These are phyloP conservation scores for Helotiales sp. DNA, from an alignment of 2,329 filamentous ascomycete genomes.

Conservation along the genomic window DNA sequence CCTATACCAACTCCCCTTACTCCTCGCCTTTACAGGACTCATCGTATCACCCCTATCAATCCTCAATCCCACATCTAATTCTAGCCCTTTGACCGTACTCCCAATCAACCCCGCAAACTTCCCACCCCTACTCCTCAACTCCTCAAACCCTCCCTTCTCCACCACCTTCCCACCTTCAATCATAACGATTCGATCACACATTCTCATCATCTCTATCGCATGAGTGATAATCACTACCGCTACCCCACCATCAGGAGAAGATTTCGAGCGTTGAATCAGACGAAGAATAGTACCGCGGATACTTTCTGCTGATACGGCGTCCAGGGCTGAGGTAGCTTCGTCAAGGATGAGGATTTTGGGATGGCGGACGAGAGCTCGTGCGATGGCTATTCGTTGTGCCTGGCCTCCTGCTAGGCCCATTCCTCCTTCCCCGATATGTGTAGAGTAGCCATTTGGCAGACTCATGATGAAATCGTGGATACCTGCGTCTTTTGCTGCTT, in stretches of 20 bases:
- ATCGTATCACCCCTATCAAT: background rate
- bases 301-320: constrained; percentile 63
- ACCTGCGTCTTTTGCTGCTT: constrained; percentile 58
- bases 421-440: constrained; percentile 75
- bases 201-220: constrained; percentile 79
- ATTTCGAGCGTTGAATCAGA: constrained; percentile 43
- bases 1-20: constrained; percentile 8
- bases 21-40: constrained; percentile 12
- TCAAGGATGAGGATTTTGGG: constrained; percentile 79
- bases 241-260: constrained; percentile 42
- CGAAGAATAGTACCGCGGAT: constrained; percentile 62
- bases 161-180: constrained; percentile 67
- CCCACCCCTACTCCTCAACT: constrained; percentile 43
- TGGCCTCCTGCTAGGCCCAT: constrained; percentile 77
- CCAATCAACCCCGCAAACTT: constrained; percentile 27
- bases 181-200: constrained; percentile 73
- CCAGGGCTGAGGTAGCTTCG: constrained; percentile 82
- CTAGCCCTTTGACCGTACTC: background rate
- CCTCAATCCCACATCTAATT: background rate
- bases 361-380: constrained; percentile 70
- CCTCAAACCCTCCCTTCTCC: constrained; percentile 65
- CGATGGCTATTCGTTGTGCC: constrained; percentile 78
- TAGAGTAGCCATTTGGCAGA: constrained; percentile 71
- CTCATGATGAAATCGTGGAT: constrained; percentile 77
- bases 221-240: constrained; percentile 84